Evolutionary conservation across 2,329 filamentous ascomycete species (phyloP).

Genomic region (Exophiala sp.): DNA sequence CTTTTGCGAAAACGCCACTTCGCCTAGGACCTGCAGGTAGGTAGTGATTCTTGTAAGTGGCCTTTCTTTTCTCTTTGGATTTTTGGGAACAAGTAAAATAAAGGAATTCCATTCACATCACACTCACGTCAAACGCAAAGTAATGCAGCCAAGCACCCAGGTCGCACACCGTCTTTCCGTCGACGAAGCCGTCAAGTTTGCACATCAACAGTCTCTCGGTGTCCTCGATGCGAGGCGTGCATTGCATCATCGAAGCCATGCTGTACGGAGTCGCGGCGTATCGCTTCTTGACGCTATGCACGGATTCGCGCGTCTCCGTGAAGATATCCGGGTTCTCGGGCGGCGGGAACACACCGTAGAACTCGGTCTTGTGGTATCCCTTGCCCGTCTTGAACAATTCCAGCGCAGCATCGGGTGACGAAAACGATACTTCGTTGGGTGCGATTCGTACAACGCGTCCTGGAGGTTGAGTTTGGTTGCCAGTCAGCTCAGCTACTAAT

Average conservation of each 20-base stretch:
- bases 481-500: too few species aligned
- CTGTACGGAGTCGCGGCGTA: slow-evolving; percentile 32
- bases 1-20: slow-evolving; percentile 39
- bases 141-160: slow-evolving; percentile 40
- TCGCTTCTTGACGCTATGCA: slow-evolving; percentile 55
- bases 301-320: slow-evolving; percentile 50
- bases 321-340: slow-evolving; percentile 55
- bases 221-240: slow-evolving; percentile 30
- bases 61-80: too few species aligned
- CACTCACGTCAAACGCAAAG: slow-evolving; percentile 33
- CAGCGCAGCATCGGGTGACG: slow-evolving; percentile 44
- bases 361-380: slow-evolving; percentile 50
- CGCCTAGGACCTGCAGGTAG: slow-evolving; percentile 30
- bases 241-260: slow-evolving; percentile 30
- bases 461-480: slow-evolving; percentile 15
- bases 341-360: slow-evolving; percentile 52
- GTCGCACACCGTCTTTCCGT: slow-evolving; percentile 37
- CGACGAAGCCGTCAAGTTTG: slow-evolving; percentile 42
- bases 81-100: too few species aligned
- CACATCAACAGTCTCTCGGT: slow-evolving; percentile 41
- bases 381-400: slow-evolving; percentile 46
- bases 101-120: slow-evolving; percentile 19
- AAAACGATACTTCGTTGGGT: slow-evolving; percentile 46
- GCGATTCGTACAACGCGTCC: slow-evolving; percentile 47
- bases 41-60: neutral